Evolutionary conservation across 768 basidiomycete genomes (phyloP).

Genomic region (Harrya chromipes): DNA sequence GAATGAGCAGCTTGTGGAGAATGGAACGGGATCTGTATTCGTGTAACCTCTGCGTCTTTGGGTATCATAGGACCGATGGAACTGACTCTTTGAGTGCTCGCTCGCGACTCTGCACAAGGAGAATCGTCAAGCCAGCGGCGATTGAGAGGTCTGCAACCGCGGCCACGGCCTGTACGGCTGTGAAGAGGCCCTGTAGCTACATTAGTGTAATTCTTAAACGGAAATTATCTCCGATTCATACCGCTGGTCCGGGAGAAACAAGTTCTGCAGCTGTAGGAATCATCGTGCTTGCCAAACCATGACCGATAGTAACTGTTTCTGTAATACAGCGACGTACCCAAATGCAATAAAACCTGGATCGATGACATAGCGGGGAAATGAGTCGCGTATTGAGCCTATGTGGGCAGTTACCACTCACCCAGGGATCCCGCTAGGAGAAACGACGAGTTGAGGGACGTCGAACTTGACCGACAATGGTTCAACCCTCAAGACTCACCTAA

Average conservation of each 20-base stretch:
- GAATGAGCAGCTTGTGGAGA: constrained; percentile 8
- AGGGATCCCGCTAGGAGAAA: background rate
- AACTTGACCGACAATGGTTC: too few relatives aligned
- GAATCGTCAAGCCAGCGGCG: background rate
- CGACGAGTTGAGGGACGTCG: background rate
- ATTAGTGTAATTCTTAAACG: background rate
- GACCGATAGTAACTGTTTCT: background rate
- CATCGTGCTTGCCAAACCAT: background rate
- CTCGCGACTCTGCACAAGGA: background rate
- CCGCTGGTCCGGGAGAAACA: background rate
- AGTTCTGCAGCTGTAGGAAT: background rate
- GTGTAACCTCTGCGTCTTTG: too few relatives aligned
- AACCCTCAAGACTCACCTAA: background rate
- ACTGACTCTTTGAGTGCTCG: background rate
- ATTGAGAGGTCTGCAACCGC: constrained; percentile 5
- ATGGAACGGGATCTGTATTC: background rate
- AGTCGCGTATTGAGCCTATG: background rate
- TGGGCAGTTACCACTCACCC: background rate
- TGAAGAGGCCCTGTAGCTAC: background rate
- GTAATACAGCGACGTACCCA: background rate
- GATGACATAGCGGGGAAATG: background rate
- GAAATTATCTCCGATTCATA: background rate
- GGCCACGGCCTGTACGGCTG: background rate
- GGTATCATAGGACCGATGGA: background rate
- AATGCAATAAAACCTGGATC: constrained; percentile 2